Conservation (phyloP, 1,139 yeast species). For the Chernovozyma sophiae-reginae region DNA sequence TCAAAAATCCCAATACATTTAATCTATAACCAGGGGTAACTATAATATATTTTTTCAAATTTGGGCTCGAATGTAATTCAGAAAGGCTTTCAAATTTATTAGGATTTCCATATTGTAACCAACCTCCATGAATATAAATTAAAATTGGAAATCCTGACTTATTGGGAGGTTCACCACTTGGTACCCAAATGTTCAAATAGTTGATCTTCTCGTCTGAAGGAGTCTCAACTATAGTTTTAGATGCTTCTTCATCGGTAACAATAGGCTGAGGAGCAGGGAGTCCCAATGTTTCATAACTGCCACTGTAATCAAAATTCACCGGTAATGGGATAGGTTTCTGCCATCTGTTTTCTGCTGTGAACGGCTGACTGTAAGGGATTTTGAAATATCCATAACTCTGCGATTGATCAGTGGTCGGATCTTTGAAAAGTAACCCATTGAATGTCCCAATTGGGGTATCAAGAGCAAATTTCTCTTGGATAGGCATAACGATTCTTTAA, state of each 20-base stretch:
- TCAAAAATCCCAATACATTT: conserved; percentile 35
- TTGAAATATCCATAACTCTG: too few relatives aligned
- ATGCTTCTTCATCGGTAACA: conserved; percentile 19
- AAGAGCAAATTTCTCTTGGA: too few relatives aligned
- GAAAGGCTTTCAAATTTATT: conserved; percentile 18
- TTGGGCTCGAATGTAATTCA: too few relatives aligned
- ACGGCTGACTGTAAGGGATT: conserved; percentile 6
- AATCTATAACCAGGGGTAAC: conserved; percentile 38
- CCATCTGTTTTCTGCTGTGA: conserved; percentile 21
- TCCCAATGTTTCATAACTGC: conserved; percentile 25
- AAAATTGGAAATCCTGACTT: conserved; percentile 36
- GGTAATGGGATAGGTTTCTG: conserved; percentile 21
- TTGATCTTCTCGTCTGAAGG: conserved; percentile 26
- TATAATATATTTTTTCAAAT: conserved; percentile 24
- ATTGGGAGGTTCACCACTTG: conserved; percentile 26
- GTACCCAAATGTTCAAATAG: conserved; percentile 37
- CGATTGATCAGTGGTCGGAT: too few relatives aligned
- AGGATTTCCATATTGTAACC: conserved; percentile 34
- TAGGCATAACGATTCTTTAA: too few relatives aligned
- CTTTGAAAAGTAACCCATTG: too few relatives aligned
- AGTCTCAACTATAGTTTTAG: conserved; percentile 9
- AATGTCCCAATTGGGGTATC: too few relatives aligned
- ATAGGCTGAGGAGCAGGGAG: conserved; percentile 31
- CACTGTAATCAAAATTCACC: conserved; percentile 27
- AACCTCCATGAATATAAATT: conserved; percentile 38